phyloP scores from a whole-genome alignment of 2,329 filamentous ascomycete species.

The Arthrinium puccinioides region DNA sequence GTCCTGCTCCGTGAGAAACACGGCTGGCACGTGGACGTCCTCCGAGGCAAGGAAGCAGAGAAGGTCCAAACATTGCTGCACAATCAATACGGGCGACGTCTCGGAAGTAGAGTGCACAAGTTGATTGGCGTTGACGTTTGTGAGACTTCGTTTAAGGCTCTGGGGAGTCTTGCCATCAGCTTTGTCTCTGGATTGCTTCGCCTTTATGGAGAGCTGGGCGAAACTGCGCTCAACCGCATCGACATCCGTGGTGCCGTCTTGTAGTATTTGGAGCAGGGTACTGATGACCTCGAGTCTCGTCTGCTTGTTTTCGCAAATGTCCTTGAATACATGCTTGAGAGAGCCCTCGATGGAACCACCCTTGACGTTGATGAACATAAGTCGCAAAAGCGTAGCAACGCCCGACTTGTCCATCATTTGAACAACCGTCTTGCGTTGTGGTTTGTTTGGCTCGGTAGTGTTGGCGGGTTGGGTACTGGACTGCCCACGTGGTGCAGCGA shows the following conservation, averaged over 20 bases:
- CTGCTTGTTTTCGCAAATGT: constrained; percentile 94
- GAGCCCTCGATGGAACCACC: constrained; percentile 78
- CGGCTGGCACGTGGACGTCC: constrained; percentile 79
- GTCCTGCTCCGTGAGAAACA: constrained; percentile 95
- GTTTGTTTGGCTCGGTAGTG: constrained; percentile 41
- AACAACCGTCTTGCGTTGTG: constrained; percentile 72
- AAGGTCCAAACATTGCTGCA: constrained; percentile 87
- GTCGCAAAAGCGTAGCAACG: constrained; percentile 88
- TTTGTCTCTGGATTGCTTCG: constrained; percentile 68
- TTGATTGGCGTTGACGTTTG: constrained; percentile 42
- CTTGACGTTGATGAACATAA: constrained; percentile 90
- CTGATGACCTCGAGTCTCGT: constrained; percentile 92
- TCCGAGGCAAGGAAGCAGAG: constrained; percentile 77
- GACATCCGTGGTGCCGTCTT: constrained; percentile 91
- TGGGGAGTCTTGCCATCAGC: constrained; percentile 71
- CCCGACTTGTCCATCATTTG: constrained; percentile 97
- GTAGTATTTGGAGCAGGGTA: constrained; percentile 84
- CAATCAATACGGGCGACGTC: constrained; percentile 87
- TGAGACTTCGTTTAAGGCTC: constrained; percentile 66
- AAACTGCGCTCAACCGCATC: constrained; percentile 94
- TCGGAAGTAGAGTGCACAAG: constrained; percentile 63
- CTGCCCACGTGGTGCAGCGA: constrained; percentile 13
- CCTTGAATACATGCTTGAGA: constrained; percentile 79
- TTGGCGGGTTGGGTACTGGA: constrained; percentile 17
- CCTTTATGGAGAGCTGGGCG: constrained; percentile 82